Evolutionary conservation across 768 basidiomycete species (phyloP), one percentile per base, ranked within the genome.

Genomic region (Boletus reticulatus): DNA sequence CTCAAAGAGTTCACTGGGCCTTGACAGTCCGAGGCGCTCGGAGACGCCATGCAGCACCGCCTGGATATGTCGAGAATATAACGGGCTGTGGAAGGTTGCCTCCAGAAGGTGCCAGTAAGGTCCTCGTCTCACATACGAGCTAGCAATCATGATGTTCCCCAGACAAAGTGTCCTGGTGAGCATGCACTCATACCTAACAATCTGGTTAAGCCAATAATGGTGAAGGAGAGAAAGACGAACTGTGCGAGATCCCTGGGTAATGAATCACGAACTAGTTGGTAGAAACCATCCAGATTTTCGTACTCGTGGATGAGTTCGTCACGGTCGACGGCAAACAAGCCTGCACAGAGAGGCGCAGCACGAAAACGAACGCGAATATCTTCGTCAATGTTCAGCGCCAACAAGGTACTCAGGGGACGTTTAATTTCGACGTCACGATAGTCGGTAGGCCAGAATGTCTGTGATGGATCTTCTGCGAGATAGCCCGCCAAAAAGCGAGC

Each of bases 91-190:
- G 59, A 59, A 75, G 62, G 69, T 81, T 7, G 82, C 81, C 68
- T 95, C 93, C 56, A 98, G 74, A 47, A 98, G 67, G 69, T 96
- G 88, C 85, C 89, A 94, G 66, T 96, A 94, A 2, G 93, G 81
- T 4, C 85, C 89, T 16, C 92, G 84, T 27, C 95, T 80, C 20
- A 88, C 81, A 2, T 81, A 80, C 1, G 92, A 87, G 64, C 86
- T 89, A 17, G 84, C 80, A 39, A 97, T 80, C 80, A 92, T 86
- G 59, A 87, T 81, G 71, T 92, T 93, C 27, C 84, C 88, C 14
- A 89, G 75, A 19, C 79, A 83, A 29, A 93, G 75, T 29, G 86
- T 77, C 41, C 87, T 83, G 12, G 87, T 92, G 50, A 89, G 74
- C 76, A 90, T 89, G 37, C 76, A 73, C 67, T 97, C 94, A 60